Base-by-base conservation (phyloP, 2,329 filamentous ascomycete genomes). In the Ophiobolus disseminans region DNA sequence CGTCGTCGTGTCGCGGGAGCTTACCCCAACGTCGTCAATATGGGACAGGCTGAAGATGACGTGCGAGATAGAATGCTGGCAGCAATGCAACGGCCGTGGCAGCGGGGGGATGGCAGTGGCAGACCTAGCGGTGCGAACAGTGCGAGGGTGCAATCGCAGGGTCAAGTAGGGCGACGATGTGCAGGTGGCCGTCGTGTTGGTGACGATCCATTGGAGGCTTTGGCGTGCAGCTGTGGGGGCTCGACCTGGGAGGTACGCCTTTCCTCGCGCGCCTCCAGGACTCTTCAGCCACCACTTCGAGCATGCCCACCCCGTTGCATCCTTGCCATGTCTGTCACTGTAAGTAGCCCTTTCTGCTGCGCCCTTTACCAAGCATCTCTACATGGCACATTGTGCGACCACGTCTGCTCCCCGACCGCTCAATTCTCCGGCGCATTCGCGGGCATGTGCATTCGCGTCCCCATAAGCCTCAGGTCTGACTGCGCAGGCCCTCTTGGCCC, bases 271-370 rank as follows among this genome's bases (percentile, higher is more conserved):
- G 48, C 45, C 44, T 34, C 41, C 37, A 48, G 32, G 19, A 37
- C 34, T 38, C 22, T 32, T 38, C 38, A 32, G 37, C 45, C 16
- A 44, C 40, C 43, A 32, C 42, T 23, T 38, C 22, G 37, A 36
- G 32, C 26, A 58, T 58, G 51, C 46, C 23, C 49, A 31, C 41
- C 46, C 38, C 50, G 22, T 54, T 44, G 45, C 45, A 40, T 40
- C 51, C 30, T 44, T 56, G 62, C 52, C 64, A 80, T 80, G 78
- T 77, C 78, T 45, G 76, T 80, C 58, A 80, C 78, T 13, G 73
- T 75, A 62, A 58, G 70, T 65, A 19, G 17, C 31, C 32, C 39
- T 19, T 20, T 16, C 25, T 35, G 13, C 45, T 34, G 11, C 22
- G 9, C 17, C 17, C 21, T 8, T 16, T n/a, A 14, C 14, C 7